These are phyloP conservation scores for Lophium mytilinum DNA, from an alignment of 495 filamentous ascomycete species.

Conservation along the genomic window DNA sequence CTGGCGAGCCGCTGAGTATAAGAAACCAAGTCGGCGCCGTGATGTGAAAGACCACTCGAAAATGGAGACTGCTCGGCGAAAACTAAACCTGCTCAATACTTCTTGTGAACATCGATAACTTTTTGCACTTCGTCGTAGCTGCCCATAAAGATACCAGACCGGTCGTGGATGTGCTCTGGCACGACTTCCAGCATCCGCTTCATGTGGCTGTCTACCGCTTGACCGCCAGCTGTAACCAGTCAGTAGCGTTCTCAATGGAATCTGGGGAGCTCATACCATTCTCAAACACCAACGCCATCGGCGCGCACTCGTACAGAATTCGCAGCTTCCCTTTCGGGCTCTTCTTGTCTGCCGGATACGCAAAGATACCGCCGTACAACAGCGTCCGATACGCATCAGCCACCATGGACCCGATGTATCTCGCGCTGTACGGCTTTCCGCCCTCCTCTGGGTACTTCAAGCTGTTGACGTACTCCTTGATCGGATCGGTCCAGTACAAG, in stretches of 20 bases:
- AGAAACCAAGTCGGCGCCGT: too few relatives aligned
- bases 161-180: slow-evolving; percentile 91
- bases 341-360: slow-evolving; percentile 96
- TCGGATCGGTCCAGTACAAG: slow-evolving; percentile 86
- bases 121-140: slow-evolving; percentile 93
- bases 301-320: slow-evolving; percentile 96
- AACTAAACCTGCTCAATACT: slow-evolving; percentile 29
- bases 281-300: slow-evolving; percentile 99
- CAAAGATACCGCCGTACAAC: slow-evolving; percentile 93
- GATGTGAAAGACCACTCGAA: too few relatives aligned
- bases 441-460: slow-evolving; percentile 70
- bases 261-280: slow-evolving; percentile 56
- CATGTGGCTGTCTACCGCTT: slow-evolving; percentile 85
- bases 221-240: slow-evolving; percentile 60
- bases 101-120: slow-evolving; percentile 65
- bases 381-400: slow-evolving; percentile 95
- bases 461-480: slow-evolving; percentile 78
- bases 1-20: too few relatives aligned
- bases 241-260: background rate
- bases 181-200: slow-evolving; percentile 80
- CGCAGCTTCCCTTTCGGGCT: slow-evolving; percentile 95
- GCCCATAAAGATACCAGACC: slow-evolving; percentile 91
- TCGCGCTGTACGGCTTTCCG: slow-evolving; percentile 84
- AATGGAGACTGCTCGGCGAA: background rate
- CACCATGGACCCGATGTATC: slow-evolving; percentile 97